Conservation (phyloP, 2,329 filamentous ascomycete genomes). For the Arthrobotrys sphaeroides region DNA sequence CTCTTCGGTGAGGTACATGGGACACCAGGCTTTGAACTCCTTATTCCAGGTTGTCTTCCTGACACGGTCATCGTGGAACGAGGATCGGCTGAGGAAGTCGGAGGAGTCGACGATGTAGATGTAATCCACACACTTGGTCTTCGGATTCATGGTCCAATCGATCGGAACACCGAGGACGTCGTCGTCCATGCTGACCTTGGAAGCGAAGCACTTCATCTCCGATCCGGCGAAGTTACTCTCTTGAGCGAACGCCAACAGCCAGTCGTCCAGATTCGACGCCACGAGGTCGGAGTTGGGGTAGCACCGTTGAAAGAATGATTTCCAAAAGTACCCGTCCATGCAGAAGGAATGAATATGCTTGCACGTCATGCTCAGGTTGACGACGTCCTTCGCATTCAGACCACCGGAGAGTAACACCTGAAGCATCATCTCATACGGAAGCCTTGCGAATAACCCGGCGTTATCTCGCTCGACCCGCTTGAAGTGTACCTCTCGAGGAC, state of each 20-base stretch:
- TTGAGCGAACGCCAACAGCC: conserved; percentile 41
- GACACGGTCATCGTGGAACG: conserved; percentile 39
- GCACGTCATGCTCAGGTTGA: conserved; percentile 38
- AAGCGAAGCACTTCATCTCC: conserved; percentile 52
- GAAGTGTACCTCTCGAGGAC: conserved; percentile 26
- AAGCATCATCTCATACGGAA: conserved; percentile 51
- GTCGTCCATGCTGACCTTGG: conserved; percentile 48
- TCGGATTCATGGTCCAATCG: conserved; percentile 47
- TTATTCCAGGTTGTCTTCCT: conserved; percentile 53
- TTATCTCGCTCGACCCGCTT: conserved; percentile 25
- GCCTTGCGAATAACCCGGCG: conserved; percentile 31
- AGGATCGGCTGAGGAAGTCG: conserved; percentile 41
- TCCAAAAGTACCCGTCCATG: conserved; percentile 52
- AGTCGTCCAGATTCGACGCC: conserved; percentile 44
- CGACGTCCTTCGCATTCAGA: conserved; percentile 20
- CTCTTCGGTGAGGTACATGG: conserved; percentile 49
- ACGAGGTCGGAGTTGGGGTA: conserved; percentile 36
- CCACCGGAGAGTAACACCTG: conserved; percentile 45
- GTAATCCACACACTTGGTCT: conserved; percentile 51
- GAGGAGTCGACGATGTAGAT: conserved; percentile 51
- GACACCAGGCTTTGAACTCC: conserved; percentile 50
- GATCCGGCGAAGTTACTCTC: conserved; percentile 47
- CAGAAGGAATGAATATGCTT: conserved; percentile 45
- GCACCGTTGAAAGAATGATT: conserved; percentile 44
- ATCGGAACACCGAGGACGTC: conserved; percentile 43